Conservation (phyloP, 441 rosid genomes). For the Euphorbia celastroides region DNA sequence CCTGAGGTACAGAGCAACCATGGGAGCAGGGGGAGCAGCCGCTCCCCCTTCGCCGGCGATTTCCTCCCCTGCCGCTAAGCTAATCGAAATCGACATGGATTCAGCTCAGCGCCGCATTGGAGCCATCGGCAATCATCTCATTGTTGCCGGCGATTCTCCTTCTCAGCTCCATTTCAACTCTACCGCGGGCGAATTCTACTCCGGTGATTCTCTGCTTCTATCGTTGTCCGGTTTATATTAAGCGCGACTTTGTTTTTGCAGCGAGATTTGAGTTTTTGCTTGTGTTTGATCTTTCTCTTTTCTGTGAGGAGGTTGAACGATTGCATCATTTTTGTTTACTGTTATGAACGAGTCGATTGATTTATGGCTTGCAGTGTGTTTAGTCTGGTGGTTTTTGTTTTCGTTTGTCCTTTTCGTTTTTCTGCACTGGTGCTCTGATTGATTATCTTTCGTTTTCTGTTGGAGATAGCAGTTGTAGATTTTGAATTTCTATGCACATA, state of each 20-base stretch:
- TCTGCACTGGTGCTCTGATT: background rate
- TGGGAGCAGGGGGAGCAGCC: too few relatives aligned
- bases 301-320: background rate
- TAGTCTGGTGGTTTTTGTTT: background rate
- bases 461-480: too few relatives aligned
- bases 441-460: background rate
- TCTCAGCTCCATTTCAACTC: constrained; percentile 44
- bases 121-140: constrained; percentile 62
- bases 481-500: background rate
- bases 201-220: constrained; percentile 36
- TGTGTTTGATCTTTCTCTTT: background rate
- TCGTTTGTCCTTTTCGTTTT: background rate
- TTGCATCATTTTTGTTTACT: too few relatives aligned
- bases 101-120: constrained; percentile 65
- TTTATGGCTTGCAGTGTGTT: too few relatives aligned
- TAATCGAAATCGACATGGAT: constrained; percentile 16
- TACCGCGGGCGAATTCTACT: constrained; percentile 73
- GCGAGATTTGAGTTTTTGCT: background rate
- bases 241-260: too few relatives aligned
- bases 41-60: too few relatives aligned
- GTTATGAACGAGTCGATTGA: background rate
- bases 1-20: too few relatives aligned
- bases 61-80: background rate
- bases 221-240: too few relatives aligned
- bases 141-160: constrained; percentile 34